Evolutionary conservation across 306 rosid genomes (phyloP), one percentile per base, ranked within the genome.

Genomic region (Datisca glomerata): DNA sequence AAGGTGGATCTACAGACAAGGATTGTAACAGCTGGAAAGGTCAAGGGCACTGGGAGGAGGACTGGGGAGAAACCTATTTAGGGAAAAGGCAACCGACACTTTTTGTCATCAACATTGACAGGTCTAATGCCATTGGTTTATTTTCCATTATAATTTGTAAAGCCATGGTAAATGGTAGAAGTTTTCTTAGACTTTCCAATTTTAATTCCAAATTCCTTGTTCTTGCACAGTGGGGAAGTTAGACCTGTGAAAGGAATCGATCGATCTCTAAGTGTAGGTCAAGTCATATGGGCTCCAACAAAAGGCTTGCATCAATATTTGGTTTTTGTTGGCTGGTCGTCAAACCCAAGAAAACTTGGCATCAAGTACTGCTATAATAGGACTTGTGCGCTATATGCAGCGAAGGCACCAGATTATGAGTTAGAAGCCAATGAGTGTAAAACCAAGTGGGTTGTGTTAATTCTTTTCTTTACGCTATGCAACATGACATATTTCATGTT

Each of bases 271-370:
- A 86, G 86, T 40, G 68, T 73, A 51, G 96, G 96, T 44, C 96
- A 86, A 73, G 94, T 86, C 55, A 70, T 81, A 12, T 86, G 96
- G 96, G 79, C 84, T 28, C 94, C 86, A 49, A 52, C 64, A 22
- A 47, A 55, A 19, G 85, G 71, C 55, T 60, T 49, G 7, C 45
- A 70, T 47, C 74, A 72, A 41, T 66, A 64, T 65, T 63, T 86
- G 66, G 86, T 81, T 56, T 81, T 81, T 53, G 96, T 75, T 32
- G 94, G 94, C 55, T 86, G 92, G 96, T 68, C 86, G 33, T 70
- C 56, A 12, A 59, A 45, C 54, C 43, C 65, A 47, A 78, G 94
- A 63, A 86, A 81, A 64, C 86, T 86, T 55, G 96, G 96, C 53
- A 86, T 86, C 5, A 70, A 63, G 65, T 75, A 78, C 66, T 86